Evolutionary conservation across 306 rosid species (phyloP).

Genomic region (Cucurbita moschata): DNA sequence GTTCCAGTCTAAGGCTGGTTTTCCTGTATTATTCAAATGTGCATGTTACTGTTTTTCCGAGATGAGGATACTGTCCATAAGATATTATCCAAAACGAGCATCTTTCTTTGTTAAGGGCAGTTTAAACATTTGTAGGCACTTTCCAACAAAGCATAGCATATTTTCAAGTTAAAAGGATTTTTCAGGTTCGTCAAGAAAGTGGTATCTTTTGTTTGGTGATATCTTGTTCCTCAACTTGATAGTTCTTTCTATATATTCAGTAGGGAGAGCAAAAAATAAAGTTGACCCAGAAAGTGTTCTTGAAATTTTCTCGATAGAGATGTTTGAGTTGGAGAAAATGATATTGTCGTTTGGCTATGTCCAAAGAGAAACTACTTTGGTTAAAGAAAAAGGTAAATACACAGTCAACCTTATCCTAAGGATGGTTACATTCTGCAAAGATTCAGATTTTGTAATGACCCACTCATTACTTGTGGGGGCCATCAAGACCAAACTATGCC

Average conservation of each 20-base stretch:
- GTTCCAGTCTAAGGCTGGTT: slow-evolving; percentile 89
- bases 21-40: slow-evolving; percentile 32
- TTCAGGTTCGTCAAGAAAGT: background rate
- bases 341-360: background rate
- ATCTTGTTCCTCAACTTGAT: background rate
- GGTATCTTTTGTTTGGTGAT: background rate
- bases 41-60: background rate
- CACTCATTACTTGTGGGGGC: slow-evolving; percentile 3
- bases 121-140: background rate
- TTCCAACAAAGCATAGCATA: background rate
- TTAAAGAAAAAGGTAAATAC: background rate
- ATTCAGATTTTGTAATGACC: background rate
- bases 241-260: background rate
- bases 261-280: background rate
- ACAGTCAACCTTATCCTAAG: background rate
- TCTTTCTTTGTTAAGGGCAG: background rate
- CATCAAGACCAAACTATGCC: slow-evolving; percentile 3
- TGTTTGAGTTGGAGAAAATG: background rate
- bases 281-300: background rate
- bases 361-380: background rate
- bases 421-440: background rate
- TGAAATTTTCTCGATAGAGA: background rate
- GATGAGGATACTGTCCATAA: background rate
- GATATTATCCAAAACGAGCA: background rate
- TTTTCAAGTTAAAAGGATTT: background rate